These are phyloP conservation scores for Eucalyptus pauciflora DNA, from an alignment of 345 rosid genomes.

Conservation along the genomic window DNA sequence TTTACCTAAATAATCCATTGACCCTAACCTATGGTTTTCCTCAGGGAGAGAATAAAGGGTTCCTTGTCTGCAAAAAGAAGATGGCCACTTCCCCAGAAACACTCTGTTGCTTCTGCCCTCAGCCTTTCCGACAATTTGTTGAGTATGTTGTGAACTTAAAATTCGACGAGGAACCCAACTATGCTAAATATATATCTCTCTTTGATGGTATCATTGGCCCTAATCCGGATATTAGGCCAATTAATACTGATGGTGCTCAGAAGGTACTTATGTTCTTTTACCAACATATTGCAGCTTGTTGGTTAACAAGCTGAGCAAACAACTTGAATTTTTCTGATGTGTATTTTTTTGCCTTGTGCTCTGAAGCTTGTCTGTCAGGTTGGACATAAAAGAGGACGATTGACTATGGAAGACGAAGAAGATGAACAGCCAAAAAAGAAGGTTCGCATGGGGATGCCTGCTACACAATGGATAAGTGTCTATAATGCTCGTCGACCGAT, in stretches of 20 bases:
- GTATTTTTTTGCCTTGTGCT: neutral
- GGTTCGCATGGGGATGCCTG: constrained; percentile 97
- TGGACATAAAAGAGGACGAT: constrained; percentile 92
- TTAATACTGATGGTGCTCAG: constrained; percentile 95
- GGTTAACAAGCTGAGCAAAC: neutral
- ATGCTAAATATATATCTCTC: constrained; percentile 86
- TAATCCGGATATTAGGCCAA: constrained; percentile 90
- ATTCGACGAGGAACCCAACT: constrained; percentile 95
- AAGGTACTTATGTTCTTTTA: constrained; percentile 39
- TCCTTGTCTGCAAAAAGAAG: constrained; percentile 95
- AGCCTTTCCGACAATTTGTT: constrained; percentile 79
- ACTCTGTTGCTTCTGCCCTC: constrained; percentile 82
- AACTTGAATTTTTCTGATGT: neutral
- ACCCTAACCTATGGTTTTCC: constrained; percentile 5
- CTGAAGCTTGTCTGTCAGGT: constrained; percentile 84
- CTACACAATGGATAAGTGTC: constrained; percentile 95
- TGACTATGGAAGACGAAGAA: constrained; percentile 81
- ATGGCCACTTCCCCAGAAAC: constrained; percentile 96
- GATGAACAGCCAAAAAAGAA: constrained; percentile 94
- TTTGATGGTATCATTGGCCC: constrained; percentile 91
- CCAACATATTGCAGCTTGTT: neutral
- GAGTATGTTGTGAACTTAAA: constrained; percentile 89
- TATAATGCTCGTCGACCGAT: constrained; percentile 95
- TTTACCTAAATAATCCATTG: neutral
- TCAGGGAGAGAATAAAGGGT: constrained; percentile 95